Base-by-base conservation (phyloP, 2,329 filamentous ascomycete genomes). In the Fusarium annulatum region DNA sequence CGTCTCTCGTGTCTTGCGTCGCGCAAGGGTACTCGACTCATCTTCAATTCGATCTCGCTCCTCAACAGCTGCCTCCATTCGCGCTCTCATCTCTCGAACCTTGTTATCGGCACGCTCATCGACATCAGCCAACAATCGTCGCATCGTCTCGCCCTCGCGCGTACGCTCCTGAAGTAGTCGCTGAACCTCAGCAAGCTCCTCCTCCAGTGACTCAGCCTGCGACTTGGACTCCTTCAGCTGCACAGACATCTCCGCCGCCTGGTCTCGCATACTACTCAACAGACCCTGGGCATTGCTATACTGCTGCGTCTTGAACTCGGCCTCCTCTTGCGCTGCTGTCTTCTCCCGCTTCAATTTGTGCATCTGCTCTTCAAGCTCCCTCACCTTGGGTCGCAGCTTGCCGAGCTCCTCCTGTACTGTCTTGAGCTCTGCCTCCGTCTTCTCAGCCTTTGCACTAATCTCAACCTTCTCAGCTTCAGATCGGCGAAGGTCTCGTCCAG, bases 1-100 rank as follows among this genome's bases (percentile, higher is more conserved):
- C 7, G 94, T 87, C 84, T 98, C 96, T 53, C 95, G 88, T 11
- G 93, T 90, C 69, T 92, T 91, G 48, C 93, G 89, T 59, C 96
- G 89, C 18, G 92, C 93, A 55, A 93, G 88, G 0, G 91, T 93
- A 77, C 91, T 94, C 6, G 94, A 91, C 83, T 98, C 95, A 71
- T 98, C 95, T 82, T 99, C 96, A 5, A 95, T 92, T 5, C 94
- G 91, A 80, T 99, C 96, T 23, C 96, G 90, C 82, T 99, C 96
- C 80, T 98, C 95, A n/a, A 97, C 88, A 0, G 95, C 95, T 3
- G 93, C 87, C 78, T 98, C 96, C 88, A 98, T 92, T 5, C 93
- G 91, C 65, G 94, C 91, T 61, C 94, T 92, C 91, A 97, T 96
- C 73, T 98, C 96, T 34, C 94, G 91, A 23, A 97, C 89, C 78